phyloP scores from a whole-genome alignment of 208 protist species.

The Crithidia thermophila region DNA sequence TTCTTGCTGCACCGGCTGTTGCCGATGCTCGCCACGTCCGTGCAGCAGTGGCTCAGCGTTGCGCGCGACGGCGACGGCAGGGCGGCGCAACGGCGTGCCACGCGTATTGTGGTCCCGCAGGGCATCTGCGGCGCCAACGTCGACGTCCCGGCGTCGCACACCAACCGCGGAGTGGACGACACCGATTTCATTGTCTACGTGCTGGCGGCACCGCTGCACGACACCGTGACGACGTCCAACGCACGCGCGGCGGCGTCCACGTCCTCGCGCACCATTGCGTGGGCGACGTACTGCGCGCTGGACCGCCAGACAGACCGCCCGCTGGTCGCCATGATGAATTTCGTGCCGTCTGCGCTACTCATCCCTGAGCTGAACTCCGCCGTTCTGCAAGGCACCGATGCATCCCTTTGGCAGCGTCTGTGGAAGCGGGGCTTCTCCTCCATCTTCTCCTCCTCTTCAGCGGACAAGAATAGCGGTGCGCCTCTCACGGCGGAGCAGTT shows the following conservation, averaged over 20 bases:
- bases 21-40: constrained; percentile 21
- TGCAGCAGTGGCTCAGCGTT: constrained; percentile 44
- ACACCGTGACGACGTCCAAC: constrained; percentile 8
- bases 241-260: not conserved
- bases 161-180: constrained; percentile 27
- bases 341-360: constrained; percentile 43
- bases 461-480: not conserved
- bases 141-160: constrained; percentile 36
- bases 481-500: not conserved
- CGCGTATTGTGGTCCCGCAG: constrained; percentile 32
- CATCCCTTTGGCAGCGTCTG: not conserved
- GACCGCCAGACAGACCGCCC: constrained; percentile 32
- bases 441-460: not conserved
- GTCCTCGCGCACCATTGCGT: constrained; percentile 43
- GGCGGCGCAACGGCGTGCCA: not conserved
- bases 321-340: constrained; percentile 52
- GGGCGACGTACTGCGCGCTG: constrained; percentile 48
- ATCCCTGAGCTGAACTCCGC: not conserved
- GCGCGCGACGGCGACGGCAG: not conserved
- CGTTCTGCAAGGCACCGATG: not conserved
- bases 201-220: constrained; percentile 36
- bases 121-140: constrained; percentile 34
- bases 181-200: constrained; percentile 71
- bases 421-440: not conserved
- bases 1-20: constrained; percentile 37